Base-by-base conservation (phyloP, 495 filamentous ascomycete genomes). In the Bombardia bombarda region DNA sequence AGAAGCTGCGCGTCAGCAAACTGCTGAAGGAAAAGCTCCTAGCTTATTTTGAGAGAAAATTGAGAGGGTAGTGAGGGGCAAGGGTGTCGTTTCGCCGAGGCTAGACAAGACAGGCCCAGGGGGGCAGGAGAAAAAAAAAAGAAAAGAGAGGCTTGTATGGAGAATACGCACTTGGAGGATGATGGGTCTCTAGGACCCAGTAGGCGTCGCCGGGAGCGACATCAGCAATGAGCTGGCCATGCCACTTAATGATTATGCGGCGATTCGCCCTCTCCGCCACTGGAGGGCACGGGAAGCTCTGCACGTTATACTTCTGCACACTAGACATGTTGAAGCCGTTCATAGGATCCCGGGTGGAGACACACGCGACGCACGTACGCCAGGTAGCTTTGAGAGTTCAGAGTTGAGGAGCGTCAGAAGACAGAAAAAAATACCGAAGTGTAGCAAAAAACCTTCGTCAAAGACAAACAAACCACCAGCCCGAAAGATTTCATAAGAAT, bases 181-280 rank as follows among this genome's bases (percentile, higher is more conserved):
- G 75, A 50, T 71, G 66, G 23, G 73, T 77, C 57, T 80, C 76
- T 37, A 80, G 53, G n/a, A 75, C 74, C 74, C 75, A 77, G 58
- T 69, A 77, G 3, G 62, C 73, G 25, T 73, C 65, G 43, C 61
- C 68, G 10, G 75, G 75, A n/a, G 58, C 47, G 42, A 50, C 53
- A 28, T 77, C 73, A 9, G 73, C 75, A 40, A 79, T 70, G 43
- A 66, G 58, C 24, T 71, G 56, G 37, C 61, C 66, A 26, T 72
- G 55, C 65, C 68, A 77, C 53, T 69, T 73, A 41, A 79, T 62
- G 46, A 67, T 67, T 19, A 80, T 63, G 53, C 75, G 70, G 23
- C 67, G 55, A 13, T 63, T 45, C 18, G 62, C 70, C 46, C 58
- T 60, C 46, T 79, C 74, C 40, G 75, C 63, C 21, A 72, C 51